Evolutionary conservation across 1,284 basidiomycete genomes (phyloP).

Genomic region (Papiliotrema flavescens): DNA sequence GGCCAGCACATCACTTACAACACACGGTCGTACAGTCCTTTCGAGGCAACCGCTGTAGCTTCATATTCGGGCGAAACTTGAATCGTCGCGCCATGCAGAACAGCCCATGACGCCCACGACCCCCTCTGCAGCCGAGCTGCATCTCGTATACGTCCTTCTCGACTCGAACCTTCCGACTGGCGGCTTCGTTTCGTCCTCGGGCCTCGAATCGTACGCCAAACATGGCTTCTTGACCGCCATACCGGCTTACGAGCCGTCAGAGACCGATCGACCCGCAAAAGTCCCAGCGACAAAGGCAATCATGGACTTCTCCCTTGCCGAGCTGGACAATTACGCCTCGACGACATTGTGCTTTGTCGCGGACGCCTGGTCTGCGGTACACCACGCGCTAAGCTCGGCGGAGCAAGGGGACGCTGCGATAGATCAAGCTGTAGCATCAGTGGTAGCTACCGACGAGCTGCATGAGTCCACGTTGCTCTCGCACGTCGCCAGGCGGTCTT

Average conservation of each 20-base stretch:
- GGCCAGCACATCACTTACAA: too few species aligned
- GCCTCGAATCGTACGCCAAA: slow-evolving; percentile 81
- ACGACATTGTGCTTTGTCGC: slow-evolving; percentile 71
- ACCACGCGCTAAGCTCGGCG: neutral
- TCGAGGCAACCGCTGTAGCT: too few species aligned
- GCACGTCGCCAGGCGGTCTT: slow-evolving; percentile 81
- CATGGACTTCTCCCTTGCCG: slow-evolving; percentile 37
- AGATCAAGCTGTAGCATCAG: slow-evolving; percentile 40
- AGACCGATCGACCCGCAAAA: neutral
- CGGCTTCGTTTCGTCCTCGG: slow-evolving; percentile 94
- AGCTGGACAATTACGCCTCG: slow-evolving; percentile 61
- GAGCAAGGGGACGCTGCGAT: slow-evolving; percentile 1
- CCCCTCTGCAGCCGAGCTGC: slow-evolving; percentile 7
- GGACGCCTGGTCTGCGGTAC: slow-evolving; percentile 56
- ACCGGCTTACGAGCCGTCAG: slow-evolving; percentile 22
- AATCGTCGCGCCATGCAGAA: too few species aligned
- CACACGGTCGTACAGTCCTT: too few species aligned
- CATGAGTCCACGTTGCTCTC: slow-evolving; percentile 87
- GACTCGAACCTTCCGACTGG: slow-evolving; percentile 95
- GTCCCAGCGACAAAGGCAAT: slow-evolving; percentile 3
- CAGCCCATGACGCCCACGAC: too few species aligned
- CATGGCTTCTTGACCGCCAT: slow-evolving; percentile 66
- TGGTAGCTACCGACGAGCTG: slow-evolving; percentile 64
- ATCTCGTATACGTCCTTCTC: slow-evolving; percentile 59
- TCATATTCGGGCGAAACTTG: too few species aligned